A percentile compares a stretch with the other conserved stretches of the same genome.
Conservation (phyloP, 345 rosid species). For the Clarkia xantiana region DNA sequence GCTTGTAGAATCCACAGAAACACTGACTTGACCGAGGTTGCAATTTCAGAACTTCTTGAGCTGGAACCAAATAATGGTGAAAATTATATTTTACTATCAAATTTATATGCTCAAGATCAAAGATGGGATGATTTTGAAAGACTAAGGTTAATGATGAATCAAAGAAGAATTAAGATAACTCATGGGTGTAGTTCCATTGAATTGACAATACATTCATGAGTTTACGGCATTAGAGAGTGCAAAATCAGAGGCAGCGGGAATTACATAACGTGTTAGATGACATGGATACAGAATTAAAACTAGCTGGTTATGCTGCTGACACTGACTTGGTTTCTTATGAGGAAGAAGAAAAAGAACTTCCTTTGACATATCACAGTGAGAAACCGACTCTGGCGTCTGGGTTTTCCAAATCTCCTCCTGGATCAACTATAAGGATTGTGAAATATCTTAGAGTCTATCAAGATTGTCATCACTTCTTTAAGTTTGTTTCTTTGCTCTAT, state of each 20-base stretch:
- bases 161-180: slow-evolving; percentile 3
- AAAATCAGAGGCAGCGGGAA: background rate
- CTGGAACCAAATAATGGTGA: slow-evolving; percentile 40
- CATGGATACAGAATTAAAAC: slow-evolving; percentile 1
- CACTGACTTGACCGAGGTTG: slow-evolving; percentile 21
- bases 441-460: slow-evolving; percentile 5
- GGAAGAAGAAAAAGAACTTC: slow-evolving; percentile 4
- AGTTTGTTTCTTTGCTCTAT: slow-evolving; percentile 3
- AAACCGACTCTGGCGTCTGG: slow-evolving; percentile 2
- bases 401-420: slow-evolving; percentile 1
- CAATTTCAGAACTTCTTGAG: slow-evolving; percentile 35
- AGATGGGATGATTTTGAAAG: slow-evolving; percentile 51
- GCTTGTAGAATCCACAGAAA: slow-evolving; percentile 55
- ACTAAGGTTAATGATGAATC: slow-evolving; percentile 27
- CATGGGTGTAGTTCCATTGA: slow-evolving; percentile 5
- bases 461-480: slow-evolving; percentile 4
- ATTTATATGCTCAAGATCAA: slow-evolving; percentile 47
- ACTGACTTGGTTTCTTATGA: slow-evolving; percentile 4
- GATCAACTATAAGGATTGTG: slow-evolving; percentile 4
- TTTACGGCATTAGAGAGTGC: background rate
- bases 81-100: slow-evolving; percentile 43
- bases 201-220: slow-evolving; percentile 2
- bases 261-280: background rate
- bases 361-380: slow-evolving; percentile 3
- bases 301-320: slow-evolving; percentile 1